Evolutionary conservation across 2,329 filamentous ascomycete species (phyloP).

Genomic region (Trichoderma sp.): DNA sequence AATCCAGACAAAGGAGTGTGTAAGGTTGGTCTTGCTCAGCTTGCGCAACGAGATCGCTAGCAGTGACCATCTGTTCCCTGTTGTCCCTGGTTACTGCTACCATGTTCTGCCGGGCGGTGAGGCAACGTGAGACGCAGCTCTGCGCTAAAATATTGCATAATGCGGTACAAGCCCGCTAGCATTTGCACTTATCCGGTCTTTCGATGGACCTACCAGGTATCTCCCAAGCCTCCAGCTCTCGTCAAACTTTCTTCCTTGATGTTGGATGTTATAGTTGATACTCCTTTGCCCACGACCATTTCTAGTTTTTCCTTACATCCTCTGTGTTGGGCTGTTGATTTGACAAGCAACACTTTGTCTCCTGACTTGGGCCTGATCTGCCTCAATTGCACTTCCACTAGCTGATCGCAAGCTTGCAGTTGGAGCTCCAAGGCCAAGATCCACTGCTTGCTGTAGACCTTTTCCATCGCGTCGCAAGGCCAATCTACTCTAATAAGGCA

Average conservation of each 20-base stretch:
- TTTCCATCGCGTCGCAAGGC: slow-evolving; percentile 30
- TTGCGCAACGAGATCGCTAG: slow-evolving; percentile 7
- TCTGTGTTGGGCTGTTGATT: background rate
- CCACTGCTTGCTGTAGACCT: slow-evolving; percentile 31
- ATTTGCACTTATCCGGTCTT: slow-evolving; percentile 28
- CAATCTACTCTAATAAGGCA: slow-evolving; percentile 21
- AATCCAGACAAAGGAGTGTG: slow-evolving; percentile 5
- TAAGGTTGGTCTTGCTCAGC: background rate
- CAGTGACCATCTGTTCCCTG: slow-evolving; percentile 21
- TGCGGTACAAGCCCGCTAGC: slow-evolving; percentile 18
- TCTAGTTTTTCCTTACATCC: background rate
- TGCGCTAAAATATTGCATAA: slow-evolving; percentile 25
- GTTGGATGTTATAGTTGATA: background rate
- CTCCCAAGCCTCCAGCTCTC: slow-evolving; percentile 20
- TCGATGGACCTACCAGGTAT: slow-evolving; percentile 17
- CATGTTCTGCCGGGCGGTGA: slow-evolving; percentile 40
- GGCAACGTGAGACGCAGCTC: background rate
- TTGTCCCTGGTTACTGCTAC: slow-evolving; percentile 23
- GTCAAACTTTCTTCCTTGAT: slow-evolving; percentile 22
- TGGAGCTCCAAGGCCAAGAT: slow-evolving; percentile 8
- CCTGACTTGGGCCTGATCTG: background rate
- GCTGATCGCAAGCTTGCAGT: slow-evolving; percentile 1
- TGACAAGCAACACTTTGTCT: background rate
- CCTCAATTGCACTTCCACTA: background rate
- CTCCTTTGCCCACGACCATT: background rate